Conservation (phyloP, 208 protist species). For the Leptomonas pyrrhocoris region DNA sequence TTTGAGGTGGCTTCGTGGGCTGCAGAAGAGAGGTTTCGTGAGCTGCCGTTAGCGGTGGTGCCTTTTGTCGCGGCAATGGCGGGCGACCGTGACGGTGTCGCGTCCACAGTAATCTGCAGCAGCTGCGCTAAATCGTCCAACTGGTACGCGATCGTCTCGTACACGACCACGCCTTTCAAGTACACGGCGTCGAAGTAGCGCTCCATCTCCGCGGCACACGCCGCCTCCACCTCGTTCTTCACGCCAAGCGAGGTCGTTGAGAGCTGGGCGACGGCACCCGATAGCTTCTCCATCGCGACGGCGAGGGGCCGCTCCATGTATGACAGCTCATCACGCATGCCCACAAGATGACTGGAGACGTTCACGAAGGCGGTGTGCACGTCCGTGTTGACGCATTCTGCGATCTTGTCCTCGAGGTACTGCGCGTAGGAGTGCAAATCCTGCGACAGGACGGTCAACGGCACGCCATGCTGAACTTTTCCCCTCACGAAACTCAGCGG, state of each 20-base stretch:
- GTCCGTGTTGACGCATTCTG: slow-evolving; percentile 76
- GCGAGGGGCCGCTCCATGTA: slow-evolving; percentile 64
- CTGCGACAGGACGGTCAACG: slow-evolving; percentile 57
- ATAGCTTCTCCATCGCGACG: slow-evolving; percentile 51
- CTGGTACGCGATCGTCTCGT: slow-evolving; percentile 54
- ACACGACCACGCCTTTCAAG: slow-evolving; percentile 62
- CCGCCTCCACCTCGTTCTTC: slow-evolving; percentile 49
- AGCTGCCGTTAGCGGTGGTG: background rate
- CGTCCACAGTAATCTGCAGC: slow-evolving; percentile 24
- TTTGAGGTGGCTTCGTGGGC: background rate
- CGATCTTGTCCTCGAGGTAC: slow-evolving; percentile 64
- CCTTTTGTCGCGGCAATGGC: background rate
- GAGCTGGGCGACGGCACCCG: slow-evolving; percentile 42
- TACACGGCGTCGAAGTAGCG: slow-evolving; percentile 64
- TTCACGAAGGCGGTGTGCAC: slow-evolving; percentile 80
- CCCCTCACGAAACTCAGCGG: slow-evolving; percentile 65
- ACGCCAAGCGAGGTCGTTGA: slow-evolving; percentile 38
- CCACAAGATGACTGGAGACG: slow-evolving; percentile 70
- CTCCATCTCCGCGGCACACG: slow-evolving; percentile 57
- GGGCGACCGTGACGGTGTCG: slow-evolving; percentile 2
- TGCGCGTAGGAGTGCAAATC: slow-evolving; percentile 71
- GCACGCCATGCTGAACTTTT: slow-evolving; percentile 76
- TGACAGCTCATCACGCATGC: slow-evolving; percentile 79
- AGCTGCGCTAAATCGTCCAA: slow-evolving; percentile 41
- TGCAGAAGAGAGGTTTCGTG: background rate